Evolutionary conservation across 331 rosid species (phyloP), one percentile per base, ranked within the genome.

Genomic region (Pyrus hybrid): DNA sequence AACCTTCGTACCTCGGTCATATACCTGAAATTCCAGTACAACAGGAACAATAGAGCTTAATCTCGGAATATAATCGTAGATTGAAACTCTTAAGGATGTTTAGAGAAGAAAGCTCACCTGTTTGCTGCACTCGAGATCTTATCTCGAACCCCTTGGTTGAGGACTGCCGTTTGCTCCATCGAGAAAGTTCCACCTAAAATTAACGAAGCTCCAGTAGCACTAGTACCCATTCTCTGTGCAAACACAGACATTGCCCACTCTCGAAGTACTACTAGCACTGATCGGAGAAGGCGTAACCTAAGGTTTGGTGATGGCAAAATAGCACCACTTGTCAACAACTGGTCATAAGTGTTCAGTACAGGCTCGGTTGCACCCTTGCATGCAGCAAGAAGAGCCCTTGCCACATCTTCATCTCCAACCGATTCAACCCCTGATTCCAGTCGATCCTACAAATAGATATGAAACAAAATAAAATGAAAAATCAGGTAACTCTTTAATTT

Each of bases 351-450:
- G 72, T 88, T 95, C 89, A 90, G 70, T 43, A 95, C 96, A 64
- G 97, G 99, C 83, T 95, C 99, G 25, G 91, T 89, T 54, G 99
- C 96, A 76, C 96, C 97, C 86, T 91, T 95, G 83, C 99, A 95
- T 57, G 95, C 96, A 80, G 89, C 90, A 73, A 95, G 89, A 78
- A 95, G 90, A 73, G 97, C 93, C 80, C 98, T 95, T 49, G 97
- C 89, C 81, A 95, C 86, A 73, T 95, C 99, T 80, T 95, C 99
- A 75, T 89, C 97, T 73, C 99, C 98, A 69, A 95, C 88, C 4
- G 90, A 23, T 86, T 95, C 99, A 77, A 85, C 85, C 57, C 96
- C 93, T 26, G 89, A 84, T 63, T 82, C 90, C 62, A 85, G 83
- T 85, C 98, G 89, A 88, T 95, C 99, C 99, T 95, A 83, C 64